phyloP scores from a whole-genome alignment of 2,329 filamentous ascomycete genomes.

The Aplosporella prunicola region DNA sequence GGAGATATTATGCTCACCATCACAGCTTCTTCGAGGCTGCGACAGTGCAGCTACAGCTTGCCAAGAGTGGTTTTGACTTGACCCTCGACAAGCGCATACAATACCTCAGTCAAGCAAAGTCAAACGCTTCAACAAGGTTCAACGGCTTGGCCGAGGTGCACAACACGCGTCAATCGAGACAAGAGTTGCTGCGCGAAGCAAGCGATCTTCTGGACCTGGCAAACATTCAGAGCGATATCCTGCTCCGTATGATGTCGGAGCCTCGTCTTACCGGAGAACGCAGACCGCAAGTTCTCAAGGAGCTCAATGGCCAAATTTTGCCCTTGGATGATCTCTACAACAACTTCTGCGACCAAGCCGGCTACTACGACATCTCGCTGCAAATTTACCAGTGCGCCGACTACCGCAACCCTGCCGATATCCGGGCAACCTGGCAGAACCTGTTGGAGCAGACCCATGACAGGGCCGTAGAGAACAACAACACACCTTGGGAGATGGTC shows the following conservation, averaged over 20 bases:
- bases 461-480: conserved; percentile 38
- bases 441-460: conserved; percentile 59
- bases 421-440: conserved; percentile 74
- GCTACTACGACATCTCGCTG: conserved; percentile 88
- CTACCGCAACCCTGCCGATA: conserved; percentile 78
- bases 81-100: conserved; percentile 78
- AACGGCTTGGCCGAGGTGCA: conserved; percentile 53
- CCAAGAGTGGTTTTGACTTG: conserved; percentile 70
- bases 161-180: conserved; percentile 59
- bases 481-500: conserved; percentile 60
- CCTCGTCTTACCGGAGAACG: conserved; percentile 55
- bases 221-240: conserved; percentile 85
- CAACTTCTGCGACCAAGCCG: conserved; percentile 77
- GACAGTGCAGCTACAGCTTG: conserved; percentile 72
- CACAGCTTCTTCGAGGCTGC: conserved; percentile 80
- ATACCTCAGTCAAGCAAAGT: conserved; percentile 81
- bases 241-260: conserved; percentile 69
- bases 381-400: conserved; percentile 88
- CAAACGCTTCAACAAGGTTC: conserved; percentile 79
- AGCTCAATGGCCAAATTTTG: conserved; percentile 70
- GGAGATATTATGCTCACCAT: conserved; percentile 82
- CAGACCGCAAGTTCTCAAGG: conserved; percentile 53
- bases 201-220: conserved; percentile 82
- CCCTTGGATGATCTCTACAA: conserved; percentile 84
- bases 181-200: conserved; percentile 75